These are phyloP conservation scores for Aspergillus ustus DNA, from an alignment of 2,329 filamentous ascomycete species.

Conservation along the genomic window DNA sequence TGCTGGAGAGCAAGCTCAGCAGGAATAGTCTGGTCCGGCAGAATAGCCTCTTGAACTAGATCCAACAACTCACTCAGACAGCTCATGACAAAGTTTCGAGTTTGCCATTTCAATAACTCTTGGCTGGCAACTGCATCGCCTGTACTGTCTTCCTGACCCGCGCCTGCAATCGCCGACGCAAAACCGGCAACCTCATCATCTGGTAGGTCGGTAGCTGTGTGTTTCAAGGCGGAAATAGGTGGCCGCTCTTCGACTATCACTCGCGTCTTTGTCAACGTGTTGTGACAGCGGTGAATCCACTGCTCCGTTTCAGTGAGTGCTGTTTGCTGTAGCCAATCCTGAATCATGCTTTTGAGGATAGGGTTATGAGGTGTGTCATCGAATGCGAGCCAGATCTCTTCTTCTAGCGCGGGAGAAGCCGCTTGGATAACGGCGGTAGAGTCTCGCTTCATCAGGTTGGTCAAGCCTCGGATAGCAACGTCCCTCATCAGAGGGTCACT, in stretches of 20 bases:
- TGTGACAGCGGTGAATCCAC: conserved; percentile 92
- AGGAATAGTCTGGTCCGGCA: conserved; percentile 75
- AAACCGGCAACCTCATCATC: conserved; percentile 98
- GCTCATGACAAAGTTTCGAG: conserved; percentile 89
- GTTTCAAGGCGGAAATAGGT: conserved; percentile 42
- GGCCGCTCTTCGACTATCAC: conserved; percentile 61
- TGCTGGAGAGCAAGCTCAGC: conserved; percentile 80
- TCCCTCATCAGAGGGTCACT: conserved; percentile 72
- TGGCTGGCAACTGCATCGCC: conserved; percentile 65
- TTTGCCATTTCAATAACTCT: conserved; percentile 93
- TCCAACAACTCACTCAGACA: conserved; percentile 82
- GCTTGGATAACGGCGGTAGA: conserved; percentile 79
- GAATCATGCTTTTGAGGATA: conserved; percentile 82
- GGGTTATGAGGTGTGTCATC: conserved; percentile 77
- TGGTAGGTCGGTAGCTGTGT: conserved; percentile 74
- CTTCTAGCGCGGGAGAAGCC: conserved; percentile 79
- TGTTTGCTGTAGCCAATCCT: conserved; percentile 92
- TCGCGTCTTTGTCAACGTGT: conserved; percentile 84
- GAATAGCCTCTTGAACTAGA: conserved; percentile 77
- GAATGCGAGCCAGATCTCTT: conserved; percentile 87
- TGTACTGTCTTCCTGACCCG: conserved; percentile 60
- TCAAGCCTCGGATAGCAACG: conserved; percentile 83
- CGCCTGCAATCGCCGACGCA: conserved; percentile 70
- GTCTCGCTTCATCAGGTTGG: conserved; percentile 93
- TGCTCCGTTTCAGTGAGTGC: conserved; percentile 75